Base-by-base conservation (phyloP, 2,329 filamentous ascomycete species). In the Claviceps sp. region DNA sequence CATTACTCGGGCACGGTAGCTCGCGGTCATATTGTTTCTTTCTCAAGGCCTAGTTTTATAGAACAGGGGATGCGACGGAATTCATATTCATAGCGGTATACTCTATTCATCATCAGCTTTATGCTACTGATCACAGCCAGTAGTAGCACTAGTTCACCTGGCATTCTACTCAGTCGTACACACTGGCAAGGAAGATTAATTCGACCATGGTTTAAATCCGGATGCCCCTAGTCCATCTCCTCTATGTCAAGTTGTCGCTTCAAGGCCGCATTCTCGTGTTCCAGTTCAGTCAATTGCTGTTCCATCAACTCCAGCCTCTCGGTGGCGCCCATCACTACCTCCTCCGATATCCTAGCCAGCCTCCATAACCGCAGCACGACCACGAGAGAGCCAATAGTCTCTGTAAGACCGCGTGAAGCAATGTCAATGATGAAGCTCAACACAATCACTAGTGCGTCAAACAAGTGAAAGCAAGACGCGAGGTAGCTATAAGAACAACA, bases 311-410 rank as follows among this genome's bases (percentile, higher is more conserved):
- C 80, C 68, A 81, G 76, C 61, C 79, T 72, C 64, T 85, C 81
- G 38, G 77, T 68, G 1, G 81, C 80, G 8, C 79, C 81, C 6
- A 82, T 72, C 34, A 76, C 77, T 55, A 85, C 71, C 64, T 86
- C 83, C 60, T 86, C 81, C 6, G 84, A 77, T 50, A 86, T 83
- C 68, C 86, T 85, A 62, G 85, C 78, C 45, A 86, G 74, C 16
- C 84, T 74, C 78, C 82, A 85, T 3, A 86, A 69, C 50, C 83
- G 78, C 45, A 86, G 67, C 4, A 85, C 72, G 30, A 86, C 73
- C 48, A 86, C 74, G n/a, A 86, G 69, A 0, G 79, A 84, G 1
- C 76, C 80, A 47, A 84, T 78, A 60, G 85, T 78, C 63, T 82
- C 78, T 5, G 79, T 65, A 1, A 78, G 65, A 45, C 82, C 82